Percentiles rank a stretch among this genome's conserved stretches.
Evolutionary conservation across 192 early-diverging fungal genomes (phyloP).

Genomic region (Coemansia sp.): DNA sequence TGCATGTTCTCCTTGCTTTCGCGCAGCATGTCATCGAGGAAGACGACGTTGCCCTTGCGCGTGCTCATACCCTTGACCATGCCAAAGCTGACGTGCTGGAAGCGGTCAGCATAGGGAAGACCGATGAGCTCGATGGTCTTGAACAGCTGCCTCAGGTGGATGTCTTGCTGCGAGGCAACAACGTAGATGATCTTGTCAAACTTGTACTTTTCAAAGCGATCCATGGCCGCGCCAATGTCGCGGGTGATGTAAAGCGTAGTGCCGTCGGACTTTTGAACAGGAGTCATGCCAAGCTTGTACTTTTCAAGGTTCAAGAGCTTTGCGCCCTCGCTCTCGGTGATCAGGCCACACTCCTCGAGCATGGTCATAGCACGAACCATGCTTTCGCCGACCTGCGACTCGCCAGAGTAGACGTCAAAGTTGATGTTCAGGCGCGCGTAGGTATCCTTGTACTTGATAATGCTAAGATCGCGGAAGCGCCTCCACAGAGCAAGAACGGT

Average conservation of each 20-base stretch:
- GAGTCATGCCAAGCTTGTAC: conserved; percentile 80
- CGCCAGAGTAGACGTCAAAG: conserved; percentile 97
- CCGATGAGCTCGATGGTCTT: conserved; percentile 85
- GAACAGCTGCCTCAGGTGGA: conserved; percentile 94
- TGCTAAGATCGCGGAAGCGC: conserved; percentile 86
- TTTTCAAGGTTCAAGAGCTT: conserved; percentile 82
- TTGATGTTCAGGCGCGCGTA: conserved; percentile 89
- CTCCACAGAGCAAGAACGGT: conserved; percentile 81
- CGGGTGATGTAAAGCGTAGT: conserved; percentile 93
- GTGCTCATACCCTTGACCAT: conserved; percentile 96
- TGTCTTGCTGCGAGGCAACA: conserved; percentile 87
- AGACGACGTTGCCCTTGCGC: conserved; percentile 93
- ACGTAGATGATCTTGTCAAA: conserved; percentile 96
- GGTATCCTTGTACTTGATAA: conserved; percentile 89
- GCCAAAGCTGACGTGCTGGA: conserved; percentile 93
- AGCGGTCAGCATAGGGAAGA: conserved; percentile 80
- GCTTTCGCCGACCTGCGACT: conserved; percentile 84
- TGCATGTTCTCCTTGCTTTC: conserved; percentile 89
- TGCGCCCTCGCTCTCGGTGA: conserved; percentile 79
- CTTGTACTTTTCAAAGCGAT: conserved; percentile 84
- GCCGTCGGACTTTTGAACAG: conserved; percentile 91
- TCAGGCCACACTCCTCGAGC: conserved; percentile 71
- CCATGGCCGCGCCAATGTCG: conserved; percentile 94
- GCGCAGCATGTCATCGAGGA: conserved; percentile 93
- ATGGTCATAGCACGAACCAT: conserved; percentile 71